Percentiles rank a stretch among this genome's conserved stretches.
phyloP scores from a whole-genome alignment of 805 yeast genomes.

The Maudiozyma serrabonitensis region DNA sequence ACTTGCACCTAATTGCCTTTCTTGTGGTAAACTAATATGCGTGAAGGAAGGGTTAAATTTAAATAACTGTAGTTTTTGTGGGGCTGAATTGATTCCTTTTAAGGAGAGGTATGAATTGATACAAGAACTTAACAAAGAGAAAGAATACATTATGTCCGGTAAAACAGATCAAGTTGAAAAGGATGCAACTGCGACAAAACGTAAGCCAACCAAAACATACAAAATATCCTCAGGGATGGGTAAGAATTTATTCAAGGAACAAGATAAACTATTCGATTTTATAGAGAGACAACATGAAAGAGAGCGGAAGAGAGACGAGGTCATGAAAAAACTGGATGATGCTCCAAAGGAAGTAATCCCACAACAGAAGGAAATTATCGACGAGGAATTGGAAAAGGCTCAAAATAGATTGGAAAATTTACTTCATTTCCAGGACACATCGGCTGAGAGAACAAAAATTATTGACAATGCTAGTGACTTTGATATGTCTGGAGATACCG shows the following conservation, averaged over 20 bases:
- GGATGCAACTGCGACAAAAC: constrained; percentile 12
- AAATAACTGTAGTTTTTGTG: constrained; percentile 83
- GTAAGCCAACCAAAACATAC: constrained; percentile 32
- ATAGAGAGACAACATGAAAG: constrained; percentile 42
- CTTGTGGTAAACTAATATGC: constrained; percentile 92
- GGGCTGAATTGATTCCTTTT: constrained; percentile 48
- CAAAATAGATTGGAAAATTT: constrained; percentile 64
- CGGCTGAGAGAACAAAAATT: constrained; percentile 82
- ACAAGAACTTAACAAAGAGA: constrained; percentile 45
- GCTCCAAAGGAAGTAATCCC: background rate
- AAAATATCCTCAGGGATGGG: constrained; percentile 54
- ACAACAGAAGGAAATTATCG: constrained; percentile 32
- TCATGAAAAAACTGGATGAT: constrained; percentile 18
- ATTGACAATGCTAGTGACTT: constrained; percentile 88
- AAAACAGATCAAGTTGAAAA: constrained; percentile 11
- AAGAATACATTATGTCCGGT: constrained; percentile 28
- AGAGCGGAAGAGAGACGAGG: constrained; percentile 30
- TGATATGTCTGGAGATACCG: constrained; percentile 41
- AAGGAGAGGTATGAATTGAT: constrained; percentile 55
- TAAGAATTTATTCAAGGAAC: constrained; percentile 56
- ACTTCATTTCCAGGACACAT: constrained; percentile 71
- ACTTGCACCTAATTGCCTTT: constrained; percentile 84
- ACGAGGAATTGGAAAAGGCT: constrained; percentile 55
- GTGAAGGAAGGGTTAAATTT: constrained; percentile 63
- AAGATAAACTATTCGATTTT: constrained; percentile 51